A percentile compares a stretch with the other conserved stretches of the same genome.
phyloP scores from a whole-genome alignment of 83 land plant species.

The Diphasiastrum complanatum region DNA sequence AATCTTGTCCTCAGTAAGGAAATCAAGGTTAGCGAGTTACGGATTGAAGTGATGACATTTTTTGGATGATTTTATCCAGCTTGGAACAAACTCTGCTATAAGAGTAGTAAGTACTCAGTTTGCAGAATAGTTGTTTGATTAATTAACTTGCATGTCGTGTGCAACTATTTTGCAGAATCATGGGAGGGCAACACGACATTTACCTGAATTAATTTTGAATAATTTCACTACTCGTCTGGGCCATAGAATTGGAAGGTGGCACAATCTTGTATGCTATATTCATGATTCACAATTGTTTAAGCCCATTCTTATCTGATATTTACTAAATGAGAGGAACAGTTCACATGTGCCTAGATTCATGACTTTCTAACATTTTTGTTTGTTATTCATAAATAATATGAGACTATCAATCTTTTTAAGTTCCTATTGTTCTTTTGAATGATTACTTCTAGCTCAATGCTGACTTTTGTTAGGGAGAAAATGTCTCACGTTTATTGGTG shows the following conservation, averaged over 20 bases:
- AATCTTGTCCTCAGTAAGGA: constrained; percentile 80
- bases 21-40: constrained; percentile 72
- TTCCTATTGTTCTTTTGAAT: not conserved
- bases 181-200: constrained; percentile 80
- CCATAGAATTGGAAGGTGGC: constrained; percentile 76
- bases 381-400: too few relatives aligned
- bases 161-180: constrained; percentile 87
- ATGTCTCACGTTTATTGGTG: constrained; percentile 2
- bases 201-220: constrained; percentile 78
- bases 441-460: not conserved
- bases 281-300: too few relatives aligned
- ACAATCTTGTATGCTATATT: not conserved
- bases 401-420: too few relatives aligned
- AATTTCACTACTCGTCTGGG: constrained; percentile 91
- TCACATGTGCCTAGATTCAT: too few relatives aligned
- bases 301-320: too few relatives aligned
- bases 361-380: too few relatives aligned
- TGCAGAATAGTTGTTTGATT: not conserved
- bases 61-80: too few relatives aligned
- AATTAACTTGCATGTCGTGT: not conserved
- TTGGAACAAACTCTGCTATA: too few relatives aligned
- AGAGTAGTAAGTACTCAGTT: too few relatives aligned
- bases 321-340: too few relatives aligned
- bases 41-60: too few relatives aligned
- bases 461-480: too few relatives aligned